Conservation (phyloP, 1,284 basidiomycete genomes). For the Cryptococcus sp. region DNA sequence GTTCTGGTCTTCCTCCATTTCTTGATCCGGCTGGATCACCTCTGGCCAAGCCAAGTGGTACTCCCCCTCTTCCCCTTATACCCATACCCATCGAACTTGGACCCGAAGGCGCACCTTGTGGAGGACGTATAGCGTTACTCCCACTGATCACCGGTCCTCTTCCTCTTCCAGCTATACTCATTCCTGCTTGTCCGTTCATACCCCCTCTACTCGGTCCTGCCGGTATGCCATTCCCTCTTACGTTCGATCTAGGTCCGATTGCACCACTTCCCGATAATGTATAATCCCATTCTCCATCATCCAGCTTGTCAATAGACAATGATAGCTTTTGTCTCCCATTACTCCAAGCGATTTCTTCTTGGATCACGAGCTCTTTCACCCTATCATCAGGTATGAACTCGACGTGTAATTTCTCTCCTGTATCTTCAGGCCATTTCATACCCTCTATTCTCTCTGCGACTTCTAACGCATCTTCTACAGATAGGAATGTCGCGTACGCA, state of each 20-base stretch:
- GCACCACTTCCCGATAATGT: slow-evolving; percentile 4
- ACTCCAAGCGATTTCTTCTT: slow-evolving; percentile 44
- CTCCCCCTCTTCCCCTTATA: slow-evolving; percentile 6
- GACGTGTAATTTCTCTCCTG: slow-evolving; percentile 29
- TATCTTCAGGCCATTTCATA: slow-evolving; percentile 29
- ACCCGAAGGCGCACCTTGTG: slow-evolving; percentile 1
- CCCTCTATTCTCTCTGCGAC: slow-evolving; percentile 25
- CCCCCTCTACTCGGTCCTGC: not conserved
- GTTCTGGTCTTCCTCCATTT: slow-evolving; percentile 3
- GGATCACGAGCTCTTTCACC: slow-evolving; percentile 25
- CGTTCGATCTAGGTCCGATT: slow-evolving; percentile 3
- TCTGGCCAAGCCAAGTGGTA: not conserved
- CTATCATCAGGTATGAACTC: slow-evolving; percentile 37
- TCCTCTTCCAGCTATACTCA: slow-evolving; percentile 17
- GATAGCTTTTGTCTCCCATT: slow-evolving; percentile 37
- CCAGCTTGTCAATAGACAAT: slow-evolving; percentile 17
- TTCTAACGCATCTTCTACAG: slow-evolving; percentile 16
- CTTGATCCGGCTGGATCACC: slow-evolving; percentile 1
- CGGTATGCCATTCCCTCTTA: not conserved
- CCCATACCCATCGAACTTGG: not conserved
- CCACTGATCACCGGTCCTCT: slow-evolving; percentile 10
- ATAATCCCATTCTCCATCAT: not conserved
- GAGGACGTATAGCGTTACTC: not conserved
- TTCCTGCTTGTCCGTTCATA: not conserved
- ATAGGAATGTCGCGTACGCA: slow-evolving; percentile 35